Evolutionary conservation across 2,329 filamentous ascomycete species (phyloP).

Genomic region (Daldinia sp.): DNA sequence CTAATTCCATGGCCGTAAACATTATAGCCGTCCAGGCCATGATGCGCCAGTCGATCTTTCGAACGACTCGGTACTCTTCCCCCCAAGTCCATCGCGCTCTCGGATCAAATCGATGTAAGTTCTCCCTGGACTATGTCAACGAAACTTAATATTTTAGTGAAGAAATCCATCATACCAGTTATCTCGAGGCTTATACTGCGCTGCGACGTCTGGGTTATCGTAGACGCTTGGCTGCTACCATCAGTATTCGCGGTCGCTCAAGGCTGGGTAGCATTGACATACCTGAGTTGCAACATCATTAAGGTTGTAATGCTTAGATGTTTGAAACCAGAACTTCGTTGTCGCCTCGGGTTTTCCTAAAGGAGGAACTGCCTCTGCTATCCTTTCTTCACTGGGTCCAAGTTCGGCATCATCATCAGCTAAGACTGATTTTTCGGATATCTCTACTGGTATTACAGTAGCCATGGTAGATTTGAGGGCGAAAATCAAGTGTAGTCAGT

Average conservation of each 20-base stretch:
- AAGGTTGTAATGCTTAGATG: conserved; percentile 44
- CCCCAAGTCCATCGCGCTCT: conserved; percentile 52
- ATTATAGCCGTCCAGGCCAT: conserved; percentile 63
- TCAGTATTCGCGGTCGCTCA: neutral
- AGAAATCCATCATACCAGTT: conserved; percentile 43
- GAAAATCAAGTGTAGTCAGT: neutral
- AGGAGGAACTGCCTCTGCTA: conserved; percentile 38
- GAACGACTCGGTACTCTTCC: conserved; percentile 50
- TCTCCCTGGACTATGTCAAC: conserved; percentile 46
- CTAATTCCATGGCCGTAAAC: conserved; percentile 65
- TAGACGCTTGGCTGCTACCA: conserved; percentile 58
- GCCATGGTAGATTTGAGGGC: conserved; percentile 36
- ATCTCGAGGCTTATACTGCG: conserved; percentile 53
- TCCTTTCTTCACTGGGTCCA: conserved; percentile 32
- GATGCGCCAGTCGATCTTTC: conserved; percentile 54
- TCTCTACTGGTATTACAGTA: conserved; percentile 42
- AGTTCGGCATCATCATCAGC: conserved; percentile 41
- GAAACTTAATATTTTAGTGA: neutral
- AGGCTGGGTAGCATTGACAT: neutral
- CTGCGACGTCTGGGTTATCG: conserved; percentile 57
- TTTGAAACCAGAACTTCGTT: conserved; percentile 53
- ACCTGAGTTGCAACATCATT: conserved; percentile 49
- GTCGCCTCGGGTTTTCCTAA: conserved; percentile 46
- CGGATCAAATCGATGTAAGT: conserved; percentile 53
- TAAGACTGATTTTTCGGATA: conserved; percentile 32